Base-by-base conservation (phyloP, 805 yeast genomes). In the Metschnikowia continentalis region DNA sequence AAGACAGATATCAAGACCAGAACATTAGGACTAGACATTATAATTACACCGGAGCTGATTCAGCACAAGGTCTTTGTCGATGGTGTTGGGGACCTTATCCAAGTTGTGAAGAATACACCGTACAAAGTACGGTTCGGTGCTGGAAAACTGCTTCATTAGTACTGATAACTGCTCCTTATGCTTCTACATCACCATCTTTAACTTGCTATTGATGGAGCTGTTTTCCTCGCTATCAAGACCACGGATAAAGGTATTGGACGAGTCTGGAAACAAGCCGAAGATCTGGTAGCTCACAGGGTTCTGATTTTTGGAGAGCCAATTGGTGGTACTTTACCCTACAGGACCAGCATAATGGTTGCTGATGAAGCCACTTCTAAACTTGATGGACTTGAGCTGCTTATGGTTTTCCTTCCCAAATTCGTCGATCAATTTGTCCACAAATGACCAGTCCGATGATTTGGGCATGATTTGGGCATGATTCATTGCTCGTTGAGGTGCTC, bases 11-110 rank as follows among this genome's bases (percentile, higher is more conserved):
- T 23, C 30, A 26, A 26, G 10, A 26, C 11, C 11, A 8, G 3
- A 23, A 26, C 11, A 26, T 26, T 8, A 8, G 11, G 30, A 26
- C 30, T 8, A 26, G 30, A 8, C 8, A 26, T 2, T 8, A 79
- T 99, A 99, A 63, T 94, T 94, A 64, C 98, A 94, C 55, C 97
- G 77, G 54, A 94, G 74, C 70, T 94, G 99, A 47, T 88, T 92
- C 40, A 94, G 72, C 6, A 94, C 96, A 22, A 94, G 70, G 32
- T 70, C 70, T 58, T 86, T 89, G 60, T 89, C 89, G 61, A 94
- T 87, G 35, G 75, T 71, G 41, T 80, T 80, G 0, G 96, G 82
- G 47, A 76, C 75, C 64, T 92, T 91, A 42, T 78, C 73, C 53
- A 81, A 80, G 63, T 94, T 94, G 6, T 99, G 99, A 42, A 94